Percentiles rank a stretch among this genome's conserved stretches.
Conservation (phyloP, 192 early-diverging fungal genomes). For the Coemansia sp. region DNA sequence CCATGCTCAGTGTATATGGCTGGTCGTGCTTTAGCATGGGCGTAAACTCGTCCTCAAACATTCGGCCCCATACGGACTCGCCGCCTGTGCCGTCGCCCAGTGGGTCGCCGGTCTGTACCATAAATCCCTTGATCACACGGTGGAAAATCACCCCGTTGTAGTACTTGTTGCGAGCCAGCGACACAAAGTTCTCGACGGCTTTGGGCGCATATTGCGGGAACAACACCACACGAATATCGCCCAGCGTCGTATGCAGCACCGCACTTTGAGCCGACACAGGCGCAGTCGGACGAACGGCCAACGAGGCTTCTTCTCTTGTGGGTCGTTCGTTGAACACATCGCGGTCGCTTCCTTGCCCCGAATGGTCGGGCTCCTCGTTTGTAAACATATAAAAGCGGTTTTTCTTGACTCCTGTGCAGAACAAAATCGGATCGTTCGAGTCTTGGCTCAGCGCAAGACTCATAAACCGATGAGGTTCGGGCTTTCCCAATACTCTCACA, state of each 20-base stretch:
- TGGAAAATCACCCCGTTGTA: conserved; percentile 95
- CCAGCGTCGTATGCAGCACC: conserved; percentile 84
- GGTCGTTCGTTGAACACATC: conserved; percentile 99
- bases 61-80: conserved; percentile 84
- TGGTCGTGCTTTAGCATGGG: conserved; percentile 78
- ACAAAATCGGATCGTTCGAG: conserved; percentile 85
- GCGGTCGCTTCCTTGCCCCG: conserved; percentile 63
- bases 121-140: conserved; percentile 94
- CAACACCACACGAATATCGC: conserved; percentile 86
- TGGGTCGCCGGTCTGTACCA: conserved; percentile 94
- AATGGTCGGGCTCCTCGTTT: conserved; percentile 70
- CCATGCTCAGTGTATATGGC: conserved; percentile 93
- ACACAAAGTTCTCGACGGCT: conserved; percentile 93
- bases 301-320: conserved; percentile 90
- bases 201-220: conserved; percentile 82
- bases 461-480: conserved; percentile 87
- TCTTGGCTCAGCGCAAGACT: conserved; percentile 90
- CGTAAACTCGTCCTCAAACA: conserved; percentile 94
- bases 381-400: conserved; percentile 97
- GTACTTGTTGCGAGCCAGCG: conserved; percentile 80
- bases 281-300: conserved; percentile 66
- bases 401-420: conserved; percentile 84
- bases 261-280: conserved; percentile 68
- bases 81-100: conserved; percentile 93
- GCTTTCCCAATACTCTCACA: conserved; percentile 79